Percentiles rank a stretch among this genome's conserved stretches.
phyloP scores from a whole-genome alignment of 805 yeast genomes.

The Lipomyces yamanashiensis region DNA sequence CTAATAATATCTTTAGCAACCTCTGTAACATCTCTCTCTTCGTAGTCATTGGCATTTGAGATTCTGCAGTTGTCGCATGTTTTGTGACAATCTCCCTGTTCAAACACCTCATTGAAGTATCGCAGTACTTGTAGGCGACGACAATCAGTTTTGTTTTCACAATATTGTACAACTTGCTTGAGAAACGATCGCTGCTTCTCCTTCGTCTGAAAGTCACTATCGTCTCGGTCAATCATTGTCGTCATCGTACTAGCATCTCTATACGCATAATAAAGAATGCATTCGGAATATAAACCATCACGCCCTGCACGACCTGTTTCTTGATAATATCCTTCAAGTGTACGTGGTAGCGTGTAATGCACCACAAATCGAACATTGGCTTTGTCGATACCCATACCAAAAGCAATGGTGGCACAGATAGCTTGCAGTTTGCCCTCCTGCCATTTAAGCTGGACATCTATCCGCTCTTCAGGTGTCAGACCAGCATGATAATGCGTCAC shows the following conservation, averaged over 20 bases:
- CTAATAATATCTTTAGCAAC: constrained; percentile 63
- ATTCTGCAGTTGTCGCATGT: constrained; percentile 85
- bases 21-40: constrained; percentile 68
- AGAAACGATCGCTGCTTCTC: constrained; percentile 79
- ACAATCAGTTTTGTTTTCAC: constrained; percentile 90
- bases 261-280: constrained; percentile 80
- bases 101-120: constrained; percentile 85
- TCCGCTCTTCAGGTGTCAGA: constrained; percentile 77
- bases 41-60: constrained; percentile 48
- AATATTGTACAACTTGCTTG: constrained; percentile 84
- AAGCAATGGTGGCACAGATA: constrained; percentile 96
- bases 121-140: constrained; percentile 86
- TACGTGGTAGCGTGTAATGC: constrained; percentile 85
- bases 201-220: constrained; percentile 63
- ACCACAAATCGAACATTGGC: constrained; percentile 92
- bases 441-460: constrained; percentile 78
- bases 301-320: constrained; percentile 99
- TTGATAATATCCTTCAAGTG: constrained; percentile 94
- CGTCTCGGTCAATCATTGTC: constrained; percentile 78
- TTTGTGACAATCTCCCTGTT: constrained; percentile 64
- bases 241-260: constrained; percentile 79
- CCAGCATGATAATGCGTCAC: constrained; percentile 92
- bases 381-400: constrained; percentile 99
- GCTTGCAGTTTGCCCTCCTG: constrained; percentile 72
- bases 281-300: constrained; percentile 82